These are phyloP conservation scores for Daldinia sp. DNA, from an alignment of 2,329 filamentous ascomycete genomes.

Conservation along the genomic window DNA sequence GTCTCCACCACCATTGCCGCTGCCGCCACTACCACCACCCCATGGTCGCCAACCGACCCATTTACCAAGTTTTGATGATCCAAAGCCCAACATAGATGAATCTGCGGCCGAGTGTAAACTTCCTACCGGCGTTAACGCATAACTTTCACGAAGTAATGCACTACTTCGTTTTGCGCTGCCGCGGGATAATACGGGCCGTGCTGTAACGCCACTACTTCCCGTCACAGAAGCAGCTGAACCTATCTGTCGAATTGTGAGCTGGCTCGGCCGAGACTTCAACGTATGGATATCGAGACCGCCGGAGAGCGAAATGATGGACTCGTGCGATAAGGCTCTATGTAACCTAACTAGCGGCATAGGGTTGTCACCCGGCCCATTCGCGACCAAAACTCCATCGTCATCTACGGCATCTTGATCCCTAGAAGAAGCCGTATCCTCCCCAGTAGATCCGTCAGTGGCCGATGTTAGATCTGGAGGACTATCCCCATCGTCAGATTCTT, in stretches of 20 bases:
- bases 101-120: constrained; percentile 49
- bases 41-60: constrained; percentile 56
- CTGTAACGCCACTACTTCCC: constrained; percentile 66
- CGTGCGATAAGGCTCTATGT: constrained; percentile 78
- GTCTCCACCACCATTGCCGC: constrained; percentile 35
- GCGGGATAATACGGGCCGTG: constrained; percentile 64
- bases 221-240: constrained; percentile 64
- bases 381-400: constrained; percentile 44
- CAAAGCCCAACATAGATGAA: constrained; percentile 42
- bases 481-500: constrained; percentile 47
- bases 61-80: constrained; percentile 50
- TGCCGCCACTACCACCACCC: constrained; percentile 33
- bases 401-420: constrained; percentile 34
- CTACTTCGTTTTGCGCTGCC: constrained; percentile 59
- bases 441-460: constrained; percentile 49
- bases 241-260: constrained; percentile 68
- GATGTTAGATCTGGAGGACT: constrained; percentile 45
- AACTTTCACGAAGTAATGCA: constrained; percentile 65
- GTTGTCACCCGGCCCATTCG: constrained; percentile 45
- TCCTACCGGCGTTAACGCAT: constrained; percentile 37
- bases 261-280: constrained; percentile 76
- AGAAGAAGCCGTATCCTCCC: constrained; percentile 43
- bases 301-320: constrained; percentile 86
- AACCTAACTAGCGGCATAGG: constrained; percentile 56
- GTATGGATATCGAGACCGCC: constrained; percentile 93